These are phyloP conservation scores for Lojkania enalia DNA, from an alignment of 2,329 filamentous ascomycete species.

Conservation along the genomic window DNA sequence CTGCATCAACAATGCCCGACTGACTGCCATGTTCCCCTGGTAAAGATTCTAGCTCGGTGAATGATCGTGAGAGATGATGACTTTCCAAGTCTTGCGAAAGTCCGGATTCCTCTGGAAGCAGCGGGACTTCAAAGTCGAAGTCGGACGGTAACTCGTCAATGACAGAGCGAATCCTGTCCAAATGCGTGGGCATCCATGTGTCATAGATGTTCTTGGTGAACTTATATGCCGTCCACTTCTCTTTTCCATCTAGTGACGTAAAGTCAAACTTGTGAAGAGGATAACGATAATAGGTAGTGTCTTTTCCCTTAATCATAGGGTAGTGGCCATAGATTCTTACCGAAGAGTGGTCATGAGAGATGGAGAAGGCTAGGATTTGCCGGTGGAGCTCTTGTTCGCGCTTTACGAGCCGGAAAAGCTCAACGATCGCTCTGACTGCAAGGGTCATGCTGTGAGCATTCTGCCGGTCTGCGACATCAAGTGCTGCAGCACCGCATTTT, in stretches of 20 bases:
- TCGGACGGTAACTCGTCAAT: slow-evolving; percentile 15
- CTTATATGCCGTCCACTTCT: slow-evolving; percentile 15
- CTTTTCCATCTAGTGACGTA: slow-evolving; percentile 4
- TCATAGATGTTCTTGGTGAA: slow-evolving; percentile 20
- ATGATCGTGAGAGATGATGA: slow-evolving; percentile 1
- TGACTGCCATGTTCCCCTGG: not conserved
- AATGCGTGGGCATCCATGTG: slow-evolving; percentile 14
- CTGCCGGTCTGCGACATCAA: slow-evolving; percentile 34
- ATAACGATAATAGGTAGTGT: slow-evolving; percentile 20
- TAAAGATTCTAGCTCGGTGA: slow-evolving; percentile 2
- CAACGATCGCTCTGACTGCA: slow-evolving; percentile 19
- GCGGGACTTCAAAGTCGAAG: slow-evolving; percentile 7
- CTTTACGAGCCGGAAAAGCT: slow-evolving; percentile 24
- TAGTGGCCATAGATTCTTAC: slow-evolving; percentile 26
- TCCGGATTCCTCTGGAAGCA: slow-evolving; percentile 7
- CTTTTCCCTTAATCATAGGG: slow-evolving; percentile 18
- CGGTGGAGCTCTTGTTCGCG: slow-evolving; percentile 22
- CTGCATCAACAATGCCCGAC: slow-evolving; percentile 3
- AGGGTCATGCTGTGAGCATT: slow-evolving; percentile 30
- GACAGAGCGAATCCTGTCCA: slow-evolving; percentile 13
- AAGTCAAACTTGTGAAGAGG: slow-evolving; percentile 8
- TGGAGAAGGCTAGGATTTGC: slow-evolving; percentile 15
- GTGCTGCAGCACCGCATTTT: slow-evolving; percentile 47
- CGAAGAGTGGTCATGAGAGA: slow-evolving; percentile 14
- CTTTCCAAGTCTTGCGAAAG: too few relatives aligned